These are phyloP conservation scores for Podaxis sp. DNA, from an alignment of 768 basidiomycete genomes.

Conservation along the genomic window DNA sequence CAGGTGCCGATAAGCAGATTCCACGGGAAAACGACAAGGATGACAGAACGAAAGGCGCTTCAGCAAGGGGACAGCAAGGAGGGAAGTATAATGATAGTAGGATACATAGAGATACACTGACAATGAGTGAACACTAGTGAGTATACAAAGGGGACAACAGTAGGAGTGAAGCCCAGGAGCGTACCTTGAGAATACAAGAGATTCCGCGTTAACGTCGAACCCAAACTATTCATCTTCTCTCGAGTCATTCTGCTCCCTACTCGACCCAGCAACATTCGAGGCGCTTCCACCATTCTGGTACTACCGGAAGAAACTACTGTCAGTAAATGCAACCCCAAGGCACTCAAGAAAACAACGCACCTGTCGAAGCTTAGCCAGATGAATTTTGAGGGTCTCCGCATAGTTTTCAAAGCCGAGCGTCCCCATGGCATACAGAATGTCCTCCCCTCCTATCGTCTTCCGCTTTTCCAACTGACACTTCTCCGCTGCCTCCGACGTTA, in stretches of 20 bases:
- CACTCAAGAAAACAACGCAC: conserved; percentile 32
- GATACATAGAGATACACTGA: no score
- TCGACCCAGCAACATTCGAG: not conserved
- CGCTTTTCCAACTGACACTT: conserved; percentile 93
- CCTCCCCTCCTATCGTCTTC: conserved; percentile 97
- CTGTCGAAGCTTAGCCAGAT: conserved; percentile 86
- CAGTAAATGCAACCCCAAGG: not conserved
- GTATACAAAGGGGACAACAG: not conserved
- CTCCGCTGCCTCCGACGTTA: conserved; percentile 95
- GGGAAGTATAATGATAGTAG: no score
- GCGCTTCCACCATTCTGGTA: conserved; percentile 6
- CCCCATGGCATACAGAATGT: conserved; percentile 93
- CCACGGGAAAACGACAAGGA: no score
- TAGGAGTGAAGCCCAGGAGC: not conserved
- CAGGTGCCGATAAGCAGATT: no score
- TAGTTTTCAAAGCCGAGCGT: conserved; percentile 94
- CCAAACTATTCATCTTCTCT: not conserved
- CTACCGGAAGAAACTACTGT: not conserved
- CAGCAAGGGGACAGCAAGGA: no score
- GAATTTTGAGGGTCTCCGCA: conserved; percentile 88
- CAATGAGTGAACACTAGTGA: no score
- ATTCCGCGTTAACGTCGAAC: not conserved
- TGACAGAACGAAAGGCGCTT: no score
- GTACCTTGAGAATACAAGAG: no score
- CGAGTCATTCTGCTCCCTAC: conserved; percentile 3